Percentiles rank a stretch among this genome's conserved stretches.
These are phyloP conservation scores for Starmerella apicola DNA, from an alignment of 805 yeast species.

Conservation along the genomic window DNA sequence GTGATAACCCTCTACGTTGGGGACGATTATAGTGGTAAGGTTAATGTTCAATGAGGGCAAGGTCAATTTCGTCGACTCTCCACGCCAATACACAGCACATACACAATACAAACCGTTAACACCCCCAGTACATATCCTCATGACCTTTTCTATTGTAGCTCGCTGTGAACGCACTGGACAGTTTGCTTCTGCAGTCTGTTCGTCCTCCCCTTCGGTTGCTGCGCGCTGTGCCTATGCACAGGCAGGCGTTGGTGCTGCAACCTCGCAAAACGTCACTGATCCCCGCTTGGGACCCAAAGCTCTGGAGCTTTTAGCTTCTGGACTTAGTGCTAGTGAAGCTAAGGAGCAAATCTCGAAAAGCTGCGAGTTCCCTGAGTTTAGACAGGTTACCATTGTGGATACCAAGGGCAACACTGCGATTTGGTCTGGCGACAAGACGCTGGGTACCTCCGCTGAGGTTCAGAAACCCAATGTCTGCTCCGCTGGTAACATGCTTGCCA, in stretches of 20 bases:
- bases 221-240: slow-evolving; percentile 17
- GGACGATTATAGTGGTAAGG: too few relatives aligned
- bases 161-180: slow-evolving; percentile 11
- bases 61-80: too few relatives aligned
- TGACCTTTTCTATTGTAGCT: slow-evolving; percentile 19
- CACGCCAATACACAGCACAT: too few relatives aligned
- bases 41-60: too few relatives aligned
- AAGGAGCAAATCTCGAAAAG: slow-evolving; percentile 3
- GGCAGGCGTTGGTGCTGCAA: slow-evolving; percentile 17
- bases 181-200: slow-evolving; percentile 14
- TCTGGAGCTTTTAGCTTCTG: slow-evolving; percentile 8
- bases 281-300: slow-evolving; percentile 16
- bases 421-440: slow-evolving; percentile 15
- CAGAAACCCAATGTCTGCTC: slow-evolving; percentile 9
- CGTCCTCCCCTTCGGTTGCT: slow-evolving; percentile 18
- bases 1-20: too few relatives aligned
- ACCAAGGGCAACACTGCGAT: slow-evolving; percentile 10
- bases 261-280: slow-evolving; percentile 18
- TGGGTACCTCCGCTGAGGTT: slow-evolving; percentile 11
- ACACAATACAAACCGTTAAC: too few relatives aligned
- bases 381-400: slow-evolving; percentile 15
- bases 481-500: slow-evolving; percentile 16
- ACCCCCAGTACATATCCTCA: not conserved
- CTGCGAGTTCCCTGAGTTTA: slow-evolving; percentile 6
- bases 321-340: slow-evolving; percentile 10